These are phyloP conservation scores for Botrytis cinerea DNA, from an alignment of 2,329 filamentous ascomycete genomes.

Conservation along the genomic window DNA sequence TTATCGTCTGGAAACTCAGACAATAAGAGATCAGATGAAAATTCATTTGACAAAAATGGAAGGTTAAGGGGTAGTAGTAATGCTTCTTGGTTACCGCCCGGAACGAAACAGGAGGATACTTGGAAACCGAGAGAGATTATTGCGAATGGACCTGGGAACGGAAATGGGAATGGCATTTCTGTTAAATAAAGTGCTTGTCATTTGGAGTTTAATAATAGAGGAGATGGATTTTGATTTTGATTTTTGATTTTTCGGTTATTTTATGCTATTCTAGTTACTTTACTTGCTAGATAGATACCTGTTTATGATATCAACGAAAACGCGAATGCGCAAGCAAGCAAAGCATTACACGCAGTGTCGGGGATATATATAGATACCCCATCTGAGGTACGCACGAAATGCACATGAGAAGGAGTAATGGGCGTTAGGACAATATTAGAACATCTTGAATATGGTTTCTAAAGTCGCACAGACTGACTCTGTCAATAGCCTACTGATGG, in stretches of 20 bases:
- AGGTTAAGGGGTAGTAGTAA: slow-evolving; percentile 49
- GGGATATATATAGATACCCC: not conserved
- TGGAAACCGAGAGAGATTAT: slow-evolving; percentile 55
- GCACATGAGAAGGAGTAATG: not conserved
- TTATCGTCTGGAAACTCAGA: slow-evolving; percentile 46
- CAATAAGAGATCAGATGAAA: slow-evolving; percentile 46
- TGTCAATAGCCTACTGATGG: not conserved
- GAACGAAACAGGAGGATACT: slow-evolving; percentile 83
- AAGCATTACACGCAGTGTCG: not conserved
- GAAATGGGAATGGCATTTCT: slow-evolving; percentile 19
- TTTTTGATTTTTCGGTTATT: not conserved
- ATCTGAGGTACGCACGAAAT: not conserved
- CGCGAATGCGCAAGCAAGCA: slow-evolving; percentile 10
- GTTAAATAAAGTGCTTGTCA: not conserved
- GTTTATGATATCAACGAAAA: slow-evolving; percentile 13
- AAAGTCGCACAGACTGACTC: not conserved
- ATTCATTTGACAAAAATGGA: slow-evolving; percentile 57
- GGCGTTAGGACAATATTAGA: slow-evolving; percentile 5
- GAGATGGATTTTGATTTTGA: not conserved
- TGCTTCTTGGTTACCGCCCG: slow-evolving; percentile 68
- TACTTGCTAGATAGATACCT: not conserved
- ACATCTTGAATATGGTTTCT: slow-evolving; percentile 11
- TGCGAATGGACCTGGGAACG: slow-evolving; percentile 17
- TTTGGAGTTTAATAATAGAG: slow-evolving; percentile 17
- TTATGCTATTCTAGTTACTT: not conserved